Evolutionary conservation across 2,329 filamentous ascomycete genomes (phyloP).

Genomic region (Venturia effusa): DNA sequence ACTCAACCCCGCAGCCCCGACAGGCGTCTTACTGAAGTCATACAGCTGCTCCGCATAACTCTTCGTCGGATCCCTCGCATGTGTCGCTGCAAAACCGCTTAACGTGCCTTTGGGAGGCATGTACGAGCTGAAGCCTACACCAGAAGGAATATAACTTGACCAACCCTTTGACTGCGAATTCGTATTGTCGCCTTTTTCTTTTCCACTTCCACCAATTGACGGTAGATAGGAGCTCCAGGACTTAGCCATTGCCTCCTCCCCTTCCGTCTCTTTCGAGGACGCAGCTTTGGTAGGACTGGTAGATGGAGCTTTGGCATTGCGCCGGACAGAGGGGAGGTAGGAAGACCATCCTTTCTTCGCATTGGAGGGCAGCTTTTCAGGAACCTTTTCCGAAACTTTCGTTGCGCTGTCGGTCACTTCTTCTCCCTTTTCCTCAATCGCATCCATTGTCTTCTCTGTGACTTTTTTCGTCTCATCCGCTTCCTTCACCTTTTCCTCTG

Average conservation of each 20-base stretch:
- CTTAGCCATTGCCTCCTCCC: background rate
- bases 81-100: slow-evolving; percentile 33
- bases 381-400: slow-evolving; percentile 2
- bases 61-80: slow-evolving; percentile 36
- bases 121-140: slow-evolving; percentile 37
- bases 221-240: slow-evolving; percentile 14
- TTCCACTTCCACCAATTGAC: background rate
- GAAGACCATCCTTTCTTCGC: slow-evolving; percentile 21
- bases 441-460: slow-evolving; percentile 4
- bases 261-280: background rate
- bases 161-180: slow-evolving; percentile 30
- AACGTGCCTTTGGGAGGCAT: slow-evolving; percentile 33
- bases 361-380: slow-evolving; percentile 7
- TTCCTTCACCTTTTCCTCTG: slow-evolving; percentile 8
- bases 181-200: slow-evolving; percentile 17
- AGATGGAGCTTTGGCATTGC: background rate
- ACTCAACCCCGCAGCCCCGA: slow-evolving; percentile 35
- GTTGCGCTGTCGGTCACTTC: background rate
- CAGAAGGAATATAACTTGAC: slow-evolving; percentile 36
- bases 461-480: slow-evolving; percentile 6
- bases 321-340: slow-evolving; percentile 26
- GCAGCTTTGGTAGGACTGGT: background rate
- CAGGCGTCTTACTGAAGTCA: slow-evolving; percentile 40
- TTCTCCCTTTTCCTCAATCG: slow-evolving; percentile 4
- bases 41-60: slow-evolving; percentile 38